phyloP scores from a whole-genome alignment of 2,329 filamentous ascomycete species.

The Monosporascus sp. region DNA sequence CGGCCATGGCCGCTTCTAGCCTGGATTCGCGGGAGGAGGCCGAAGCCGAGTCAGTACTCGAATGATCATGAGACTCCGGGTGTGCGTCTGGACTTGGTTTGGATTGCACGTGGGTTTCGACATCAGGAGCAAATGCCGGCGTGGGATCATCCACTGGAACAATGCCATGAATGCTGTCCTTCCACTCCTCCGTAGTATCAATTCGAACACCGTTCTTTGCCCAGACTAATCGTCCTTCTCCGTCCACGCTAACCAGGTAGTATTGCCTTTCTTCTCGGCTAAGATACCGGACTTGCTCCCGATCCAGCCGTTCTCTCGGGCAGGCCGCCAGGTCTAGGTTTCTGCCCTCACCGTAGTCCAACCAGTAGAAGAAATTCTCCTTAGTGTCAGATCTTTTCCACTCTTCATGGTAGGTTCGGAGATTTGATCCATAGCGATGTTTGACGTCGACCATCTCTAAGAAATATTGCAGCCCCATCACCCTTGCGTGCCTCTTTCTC shows the following conservation, averaged over 20 bases:
- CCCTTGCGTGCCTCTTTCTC: constrained; percentile 62
- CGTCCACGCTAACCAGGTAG: constrained; percentile 74
- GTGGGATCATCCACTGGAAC: constrained; percentile 57
- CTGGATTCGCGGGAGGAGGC: constrained; percentile 37
- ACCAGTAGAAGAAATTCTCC: constrained; percentile 93
- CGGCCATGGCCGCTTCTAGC: constrained; percentile 55
- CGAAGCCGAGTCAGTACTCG: constrained; percentile 14
- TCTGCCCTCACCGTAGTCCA: constrained; percentile 75
- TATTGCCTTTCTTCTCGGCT: constrained; percentile 74
- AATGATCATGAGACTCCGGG: constrained; percentile 14
- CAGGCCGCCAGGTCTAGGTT: constrained; percentile 65
- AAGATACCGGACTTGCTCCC: constrained; percentile 77
- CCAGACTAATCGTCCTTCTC: constrained; percentile 74
- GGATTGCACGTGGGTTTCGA: constrained; percentile 19
- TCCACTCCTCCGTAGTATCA: constrained; percentile 69
- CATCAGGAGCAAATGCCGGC: constrained; percentile 43
- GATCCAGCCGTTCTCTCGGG: constrained; percentile 67
- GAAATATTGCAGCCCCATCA: constrained; percentile 84
- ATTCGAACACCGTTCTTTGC: constrained; percentile 75
- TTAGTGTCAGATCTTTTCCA: constrained; percentile 75
- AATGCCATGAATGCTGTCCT: constrained; percentile 73
- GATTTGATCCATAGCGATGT: constrained; percentile 80
- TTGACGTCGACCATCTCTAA: constrained; percentile 80
- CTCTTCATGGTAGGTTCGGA: constrained; percentile 74
- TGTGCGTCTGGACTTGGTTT: constrained; percentile 19